Conservation (phyloP, 208 protist genomes). For the Acanthamoeba pearcei region DNA sequence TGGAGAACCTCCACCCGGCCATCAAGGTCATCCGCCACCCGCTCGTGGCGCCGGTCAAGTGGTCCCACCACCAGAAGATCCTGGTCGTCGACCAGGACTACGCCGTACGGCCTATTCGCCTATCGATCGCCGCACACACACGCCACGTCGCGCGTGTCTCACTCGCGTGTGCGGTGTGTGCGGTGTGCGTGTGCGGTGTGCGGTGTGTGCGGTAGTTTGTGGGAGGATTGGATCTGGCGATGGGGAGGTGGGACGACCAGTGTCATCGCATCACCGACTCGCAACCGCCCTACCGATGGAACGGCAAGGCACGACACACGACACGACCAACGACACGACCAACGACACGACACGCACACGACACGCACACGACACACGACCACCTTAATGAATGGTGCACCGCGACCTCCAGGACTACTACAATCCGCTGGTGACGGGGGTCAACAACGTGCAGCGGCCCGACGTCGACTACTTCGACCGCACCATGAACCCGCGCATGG, state of each 20-base stretch:
- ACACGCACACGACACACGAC: no score
- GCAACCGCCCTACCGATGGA: conserved; percentile 79
- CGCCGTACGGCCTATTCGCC: conserved; percentile 75
- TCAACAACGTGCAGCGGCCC: conserved; percentile 8
- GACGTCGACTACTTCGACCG: conserved; percentile 46
- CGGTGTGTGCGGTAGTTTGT: conserved; percentile 73
- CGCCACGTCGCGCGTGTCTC: not conserved
- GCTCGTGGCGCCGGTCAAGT: conserved; percentile 63
- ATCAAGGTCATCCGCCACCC: not conserved
- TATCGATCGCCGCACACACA: not conserved
- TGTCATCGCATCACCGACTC: conserved; percentile 75
- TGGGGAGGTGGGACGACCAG: conserved; percentile 52
- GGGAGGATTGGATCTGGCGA: conserved; percentile 24
- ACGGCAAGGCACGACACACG: conserved; percentile 83
- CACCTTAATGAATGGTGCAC: no score
- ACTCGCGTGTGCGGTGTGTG: conserved; percentile 47
- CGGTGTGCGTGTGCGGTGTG: conserved; percentile 73
- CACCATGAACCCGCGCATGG: conserved; percentile 36
- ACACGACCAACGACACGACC: not conserved
- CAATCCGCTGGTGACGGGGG: not conserved
- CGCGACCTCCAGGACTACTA: not conserved
- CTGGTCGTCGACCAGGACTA: conserved; percentile 63
- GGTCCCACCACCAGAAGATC: conserved; percentile 66
- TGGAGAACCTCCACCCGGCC: not conserved
- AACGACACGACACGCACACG: not conserved